Percentiles rank a stretch among this genome's conserved stretches.
phyloP scores from a whole-genome alignment of 2,329 filamentous ascomycete species.

The Elsinoe australis region DNA sequence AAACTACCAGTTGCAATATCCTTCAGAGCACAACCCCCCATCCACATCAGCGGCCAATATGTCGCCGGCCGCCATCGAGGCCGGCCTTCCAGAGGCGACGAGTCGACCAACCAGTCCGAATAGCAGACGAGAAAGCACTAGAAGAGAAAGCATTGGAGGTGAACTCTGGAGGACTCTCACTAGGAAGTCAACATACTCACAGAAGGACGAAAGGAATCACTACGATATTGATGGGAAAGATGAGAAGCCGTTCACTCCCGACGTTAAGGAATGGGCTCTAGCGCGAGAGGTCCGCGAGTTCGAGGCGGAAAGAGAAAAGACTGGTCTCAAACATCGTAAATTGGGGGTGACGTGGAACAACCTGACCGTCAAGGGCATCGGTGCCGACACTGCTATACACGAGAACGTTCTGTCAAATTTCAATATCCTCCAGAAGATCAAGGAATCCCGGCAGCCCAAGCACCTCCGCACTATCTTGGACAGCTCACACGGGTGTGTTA shows the following conservation, averaged over 20 bases:
- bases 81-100: background rate
- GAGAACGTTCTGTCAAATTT: constrained; percentile 50
- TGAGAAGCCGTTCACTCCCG: constrained; percentile 24
- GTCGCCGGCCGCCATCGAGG: constrained; percentile 3
- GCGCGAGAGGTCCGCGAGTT: constrained; percentile 43
- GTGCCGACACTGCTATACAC: constrained; percentile 55
- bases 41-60: too few relatives aligned
- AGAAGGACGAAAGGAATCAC: background rate
- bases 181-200: background rate
- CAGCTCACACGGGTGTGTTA: constrained; percentile 55
- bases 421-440: constrained; percentile 41
- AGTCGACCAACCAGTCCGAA: background rate
- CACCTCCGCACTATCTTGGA: constrained; percentile 59
- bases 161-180: constrained; percentile 9
- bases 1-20: too few relatives aligned
- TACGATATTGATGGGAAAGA: constrained; percentile 17
- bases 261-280: constrained; percentile 42
- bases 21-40: too few relatives aligned
- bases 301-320: constrained; percentile 38
- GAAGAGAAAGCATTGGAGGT: background rate
- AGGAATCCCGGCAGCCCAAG: constrained; percentile 39
- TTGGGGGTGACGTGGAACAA: constrained; percentile 60
- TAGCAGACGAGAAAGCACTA: background rate
- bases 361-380: constrained; percentile 56
- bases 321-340: constrained; percentile 42